Evolutionary conservation across 768 basidiomycete genomes (phyloP).

Genomic region (Mycena latifolia): DNA sequence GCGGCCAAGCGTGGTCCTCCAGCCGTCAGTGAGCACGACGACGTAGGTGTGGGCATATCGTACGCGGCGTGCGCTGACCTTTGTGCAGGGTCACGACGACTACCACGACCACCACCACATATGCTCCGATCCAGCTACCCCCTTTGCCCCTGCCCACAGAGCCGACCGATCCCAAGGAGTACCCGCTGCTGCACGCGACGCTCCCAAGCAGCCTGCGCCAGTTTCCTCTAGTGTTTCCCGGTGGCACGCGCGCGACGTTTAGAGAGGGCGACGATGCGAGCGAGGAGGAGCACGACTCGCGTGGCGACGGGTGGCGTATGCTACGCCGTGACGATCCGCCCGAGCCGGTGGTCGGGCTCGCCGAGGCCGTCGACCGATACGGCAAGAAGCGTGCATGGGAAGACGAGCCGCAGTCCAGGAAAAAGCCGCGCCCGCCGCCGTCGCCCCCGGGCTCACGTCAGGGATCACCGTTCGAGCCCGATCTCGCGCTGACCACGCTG

Average conservation of each 20-base stretch:
- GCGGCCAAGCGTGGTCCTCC: constrained; percentile 78
- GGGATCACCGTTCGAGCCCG: constrained; percentile 78
- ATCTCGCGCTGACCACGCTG: constrained; percentile 85
- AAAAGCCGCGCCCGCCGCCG: constrained; percentile 86
- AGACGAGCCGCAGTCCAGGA: constrained; percentile 67
- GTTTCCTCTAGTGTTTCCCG: constrained; percentile 86
- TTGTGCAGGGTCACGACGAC: constrained; percentile 83
- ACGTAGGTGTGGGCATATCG: constrained; percentile 64
- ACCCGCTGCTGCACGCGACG: constrained; percentile 81
- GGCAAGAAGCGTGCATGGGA: constrained; percentile 76
- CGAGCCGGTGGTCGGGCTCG: constrained; percentile 73
- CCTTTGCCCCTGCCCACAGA: constrained; percentile 76
- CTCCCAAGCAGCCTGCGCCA: constrained; percentile 80
- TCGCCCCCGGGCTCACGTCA: constrained; percentile 87
- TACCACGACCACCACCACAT: constrained; percentile 91
- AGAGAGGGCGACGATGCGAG: constrained; percentile 74
- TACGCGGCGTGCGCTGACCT: constrained; percentile 41
- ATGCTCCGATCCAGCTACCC: constrained; percentile 89
- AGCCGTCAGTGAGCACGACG: constrained; percentile 88
- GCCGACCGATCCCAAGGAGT: constrained; percentile 84
- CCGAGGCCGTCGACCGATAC: constrained; percentile 87
- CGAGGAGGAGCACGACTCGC: constrained; percentile 77
- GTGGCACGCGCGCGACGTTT: constrained; percentile 85
- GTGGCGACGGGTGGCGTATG: constrained; percentile 83
- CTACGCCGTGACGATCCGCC: constrained; percentile 72